These are phyloP conservation scores for Malus hybrid DNA, from an alignment of 331 rosid genomes.

Conservation along the genomic window DNA sequence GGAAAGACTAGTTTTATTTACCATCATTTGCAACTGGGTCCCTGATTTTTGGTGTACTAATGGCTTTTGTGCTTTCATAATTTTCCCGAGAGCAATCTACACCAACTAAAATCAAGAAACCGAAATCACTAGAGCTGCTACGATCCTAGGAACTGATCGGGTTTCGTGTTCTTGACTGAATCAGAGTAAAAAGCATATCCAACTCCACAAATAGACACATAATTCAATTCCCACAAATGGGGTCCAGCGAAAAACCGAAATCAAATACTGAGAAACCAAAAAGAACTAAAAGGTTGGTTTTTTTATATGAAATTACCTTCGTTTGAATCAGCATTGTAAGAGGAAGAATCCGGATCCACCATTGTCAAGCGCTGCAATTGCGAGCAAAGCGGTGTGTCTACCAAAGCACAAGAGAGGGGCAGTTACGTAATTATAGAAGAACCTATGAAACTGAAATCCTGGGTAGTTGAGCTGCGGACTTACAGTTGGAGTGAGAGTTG, in stretches of 20 bases:
- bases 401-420: background rate
- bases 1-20: background rate
- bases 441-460: background rate
- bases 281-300: background rate
- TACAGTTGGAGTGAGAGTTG: slow-evolving; percentile 24
- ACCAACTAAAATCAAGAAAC: background rate
- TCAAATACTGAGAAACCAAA: slow-evolving; percentile 5
- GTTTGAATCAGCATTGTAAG: background rate
- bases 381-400: slow-evolving; percentile 24
- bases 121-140: background rate
- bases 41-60: slow-evolving; percentile 1
- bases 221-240: background rate
- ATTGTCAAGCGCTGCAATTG: slow-evolving; percentile 23
- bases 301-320: background rate
- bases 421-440: slow-evolving; percentile 11
- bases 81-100: slow-evolving; percentile 1
- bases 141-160: background rate
- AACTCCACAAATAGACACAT: background rate
- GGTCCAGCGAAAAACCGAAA: background rate
- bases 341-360: slow-evolving; percentile 21
- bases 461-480: background rate
- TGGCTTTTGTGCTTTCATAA: slow-evolving; percentile 2
- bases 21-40: slow-evolving; percentile 25
- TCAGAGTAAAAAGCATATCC: background rate
- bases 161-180: background rate